Percentiles rank a stretch among this genome's conserved stretches.
Conservation (phyloP, 2,329 filamentous ascomycete genomes). For the Hypocreales sp. region DNA sequence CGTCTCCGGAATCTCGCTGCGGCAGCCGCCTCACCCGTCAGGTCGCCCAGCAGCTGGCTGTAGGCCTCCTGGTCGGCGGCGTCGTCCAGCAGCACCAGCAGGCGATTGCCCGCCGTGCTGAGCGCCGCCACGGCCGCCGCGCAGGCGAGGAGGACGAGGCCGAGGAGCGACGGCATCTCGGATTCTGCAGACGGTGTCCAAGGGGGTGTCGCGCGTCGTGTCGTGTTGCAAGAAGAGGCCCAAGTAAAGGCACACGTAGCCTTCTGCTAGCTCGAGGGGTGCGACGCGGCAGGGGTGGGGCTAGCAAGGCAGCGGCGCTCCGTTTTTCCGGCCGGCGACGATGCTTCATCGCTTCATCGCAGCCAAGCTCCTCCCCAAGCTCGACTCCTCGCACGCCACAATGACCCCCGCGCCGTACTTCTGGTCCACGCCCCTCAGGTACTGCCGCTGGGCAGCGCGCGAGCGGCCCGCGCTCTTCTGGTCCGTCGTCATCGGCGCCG, state of each 20-base stretch:
- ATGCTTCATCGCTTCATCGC: too few relatives aligned
- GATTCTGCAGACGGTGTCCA: constrained; percentile 1
- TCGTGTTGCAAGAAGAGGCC: not conserved
- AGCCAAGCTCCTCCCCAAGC: too few relatives aligned
- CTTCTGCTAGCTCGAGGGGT: not conserved
- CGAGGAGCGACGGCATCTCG: constrained; percentile 59
- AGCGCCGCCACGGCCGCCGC: constrained; percentile 55
- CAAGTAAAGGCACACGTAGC: not conserved
- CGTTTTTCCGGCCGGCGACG: not conserved
- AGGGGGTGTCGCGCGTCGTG: too few relatives aligned
- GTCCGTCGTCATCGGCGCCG: constrained; percentile 57
- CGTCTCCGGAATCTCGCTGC: too few relatives aligned
- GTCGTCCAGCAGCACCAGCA: constrained; percentile 80
- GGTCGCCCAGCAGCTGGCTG: constrained; percentile 62
- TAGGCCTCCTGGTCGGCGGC: constrained; percentile 67
- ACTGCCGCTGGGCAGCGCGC: constrained; percentile 76
- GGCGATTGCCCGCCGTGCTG: constrained; percentile 62
- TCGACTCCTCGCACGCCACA: constrained; percentile 9
- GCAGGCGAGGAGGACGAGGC: constrained; percentile 52
- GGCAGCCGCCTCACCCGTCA: constrained; percentile 49
- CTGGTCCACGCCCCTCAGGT: constrained; percentile 70
- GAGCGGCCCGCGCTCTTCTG: constrained; percentile 88
- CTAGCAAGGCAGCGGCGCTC: not conserved
- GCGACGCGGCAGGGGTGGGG: not conserved
- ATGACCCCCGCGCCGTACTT: constrained; percentile 60